A percentile compares a stretch with the other conserved stretches of the same genome.
Conservation (phyloP, 2,329 filamentous ascomycete genomes). For the Aspergillus sp. region DNA sequence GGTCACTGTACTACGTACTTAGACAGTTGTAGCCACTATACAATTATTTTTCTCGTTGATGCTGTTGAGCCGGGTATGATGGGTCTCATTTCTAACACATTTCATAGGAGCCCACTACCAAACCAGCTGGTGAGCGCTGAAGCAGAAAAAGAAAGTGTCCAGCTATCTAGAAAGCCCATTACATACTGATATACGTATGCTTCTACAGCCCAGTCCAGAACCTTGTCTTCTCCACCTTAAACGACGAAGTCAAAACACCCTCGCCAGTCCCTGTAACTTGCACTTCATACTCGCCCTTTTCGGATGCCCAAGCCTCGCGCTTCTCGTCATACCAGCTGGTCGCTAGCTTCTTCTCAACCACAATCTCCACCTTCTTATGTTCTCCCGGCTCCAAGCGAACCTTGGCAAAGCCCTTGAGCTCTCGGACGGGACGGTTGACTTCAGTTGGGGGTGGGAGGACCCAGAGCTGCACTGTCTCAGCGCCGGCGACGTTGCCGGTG, state of each 20-base stretch:
- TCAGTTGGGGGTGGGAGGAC: conserved; percentile 47
- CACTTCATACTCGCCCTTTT: conserved; percentile 65
- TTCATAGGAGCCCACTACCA: no score
- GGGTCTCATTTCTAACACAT: no score
- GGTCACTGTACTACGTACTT: no score
- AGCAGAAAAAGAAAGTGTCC: no score
- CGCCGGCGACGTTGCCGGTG: conserved; percentile 53
- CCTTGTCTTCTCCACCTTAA: conserved; percentile 60
- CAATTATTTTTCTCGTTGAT: no score
- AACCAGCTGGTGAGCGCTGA: no score
- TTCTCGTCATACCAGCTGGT: conserved; percentile 71
- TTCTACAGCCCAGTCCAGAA: conserved; percentile 67
- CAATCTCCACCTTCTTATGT: conserved; percentile 57
- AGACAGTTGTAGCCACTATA: no score
- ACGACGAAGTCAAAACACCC: conserved; percentile 52
- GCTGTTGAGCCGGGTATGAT: no score
- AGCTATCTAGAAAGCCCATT: neutral
- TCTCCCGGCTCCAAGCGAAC: conserved; percentile 62
- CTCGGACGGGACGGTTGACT: conserved; percentile 59
- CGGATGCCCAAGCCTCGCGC: conserved; percentile 63
- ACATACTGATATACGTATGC: neutral
- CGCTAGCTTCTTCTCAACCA: conserved; percentile 62
- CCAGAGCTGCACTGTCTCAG: conserved; percentile 59
- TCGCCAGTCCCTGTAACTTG: conserved; percentile 59
- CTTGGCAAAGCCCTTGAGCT: conserved; percentile 67